Conservation (phyloP, 257 asterid species). For the Nicotiana paniculata region DNA sequence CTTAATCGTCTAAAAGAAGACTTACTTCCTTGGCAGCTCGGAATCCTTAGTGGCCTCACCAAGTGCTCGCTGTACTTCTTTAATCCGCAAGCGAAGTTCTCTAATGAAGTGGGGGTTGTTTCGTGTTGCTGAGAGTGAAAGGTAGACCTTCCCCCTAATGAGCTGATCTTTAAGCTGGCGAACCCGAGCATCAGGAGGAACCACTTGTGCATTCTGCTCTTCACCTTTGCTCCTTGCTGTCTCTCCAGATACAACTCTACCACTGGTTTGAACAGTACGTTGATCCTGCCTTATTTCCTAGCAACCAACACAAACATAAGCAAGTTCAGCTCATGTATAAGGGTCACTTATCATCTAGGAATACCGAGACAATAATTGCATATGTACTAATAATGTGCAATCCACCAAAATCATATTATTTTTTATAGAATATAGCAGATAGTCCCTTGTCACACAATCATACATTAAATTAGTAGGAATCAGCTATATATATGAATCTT, state of each 20-base stretch:
- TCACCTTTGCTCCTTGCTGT: conserved; percentile 26
- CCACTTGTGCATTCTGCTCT: conserved; percentile 36
- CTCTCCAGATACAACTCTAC: conserved; percentile 33
- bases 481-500: neutral
- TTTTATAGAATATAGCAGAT: neutral
- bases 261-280: conserved; percentile 32
- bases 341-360: neutral
- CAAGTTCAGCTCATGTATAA: neutral
- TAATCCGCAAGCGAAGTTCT: conserved; percentile 83
- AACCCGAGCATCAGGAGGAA: conserved; percentile 45
- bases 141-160: conserved; percentile 62
- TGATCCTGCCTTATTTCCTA: conserved; percentile 30
- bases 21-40: conserved; percentile 70
- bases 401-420: neutral
- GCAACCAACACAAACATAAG: conserved; percentile 2
- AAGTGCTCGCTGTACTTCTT: conserved; percentile 68
- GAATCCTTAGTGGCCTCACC: conserved; percentile 83
- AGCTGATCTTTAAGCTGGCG: conserved; percentile 81
- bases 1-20: neutral
- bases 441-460: neutral
- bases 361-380: neutral
- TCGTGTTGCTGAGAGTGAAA: conserved; percentile 70
- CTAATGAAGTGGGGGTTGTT: conserved; percentile 63
- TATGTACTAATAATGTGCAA: neutral
- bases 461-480: neutral